Evolutionary conservation across 1,284 basidiomycete genomes (phyloP), one percentile per base, ranked within the genome.

Genomic region (Cerrena zonata): DNA sequence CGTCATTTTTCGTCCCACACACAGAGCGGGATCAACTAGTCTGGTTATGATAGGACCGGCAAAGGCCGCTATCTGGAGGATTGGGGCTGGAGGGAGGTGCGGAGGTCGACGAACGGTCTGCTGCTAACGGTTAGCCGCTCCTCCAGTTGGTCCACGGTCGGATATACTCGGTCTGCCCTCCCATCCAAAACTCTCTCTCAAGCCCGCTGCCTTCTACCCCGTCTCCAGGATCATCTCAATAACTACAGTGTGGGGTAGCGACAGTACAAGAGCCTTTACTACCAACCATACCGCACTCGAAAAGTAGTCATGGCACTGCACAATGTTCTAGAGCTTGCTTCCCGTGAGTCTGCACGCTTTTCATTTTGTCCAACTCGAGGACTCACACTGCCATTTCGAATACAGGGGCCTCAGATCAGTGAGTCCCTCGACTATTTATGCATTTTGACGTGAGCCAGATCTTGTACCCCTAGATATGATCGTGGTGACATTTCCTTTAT

Each of bases 401-500:
- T 19, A 19, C 19, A 49, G 48, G 48, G 11, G 26, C 25, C 34
- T 2, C n/a, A 18, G 48, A 46, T 46, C 52, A 53, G 56, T 58
- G 48, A 47, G 56, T 37, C 18, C 39, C 22, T 12, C 5, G 47
- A 44, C 30, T 36, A 22, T 22, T 48, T 52, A 13, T 24, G 24
- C 5, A 19, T 42, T 15, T n/a, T n/a, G n/a, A n/a, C n/a, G n/a
- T n/a, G n/a, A n/a, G 5, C 39, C 19, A 39, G n/a, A 27, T 24
- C 19, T 13, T 48, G 15, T 23, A 18, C 38, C 46, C 18, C 5
- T 50, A 71, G 69, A 56, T 86, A 79, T 65, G 76, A 86, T 63
- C 72, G 79, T 34, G 88, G 89, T 51, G 87, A 92, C 69, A 70
- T 90, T 30, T 72, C 84, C 11, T 91, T 88, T 67, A 82, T 94